Evolutionary conservation across 306 rosid genomes (phyloP), one percentile per base, ranked within the genome.

Genomic region (Mimosa bimucronata): DNA sequence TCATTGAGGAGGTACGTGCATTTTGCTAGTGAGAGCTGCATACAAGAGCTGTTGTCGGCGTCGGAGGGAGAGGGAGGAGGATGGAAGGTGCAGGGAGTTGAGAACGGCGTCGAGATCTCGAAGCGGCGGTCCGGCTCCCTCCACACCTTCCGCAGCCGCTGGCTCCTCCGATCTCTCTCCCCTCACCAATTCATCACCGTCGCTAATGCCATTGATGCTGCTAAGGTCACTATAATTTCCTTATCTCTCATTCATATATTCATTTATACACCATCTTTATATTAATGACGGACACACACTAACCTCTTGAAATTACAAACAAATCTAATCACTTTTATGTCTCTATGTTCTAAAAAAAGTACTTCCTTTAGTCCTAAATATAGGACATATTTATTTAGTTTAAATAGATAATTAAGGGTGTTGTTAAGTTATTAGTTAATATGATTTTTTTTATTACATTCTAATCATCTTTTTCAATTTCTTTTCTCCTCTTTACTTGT

Each of bases 151-250:
- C 93, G 93, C 18, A 93, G 97, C 84, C 94, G 98, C 19, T 86
- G 94, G 94, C 79, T 88, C 6, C 93, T 93, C 34, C 75, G 83
- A 78, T 91, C 98, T 28, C 86, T 91, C 46, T 87, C 98, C 7
- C 86, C 97, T 23, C 86, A 91, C 26, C 97, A 93, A 67, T 93
- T 93, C 87, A 87, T 91, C 48, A 88, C 92, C 12, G 94, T 93
- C 37, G 93, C 98, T 61, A 91, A 89, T 37, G 94, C 98, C 86
- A 91, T 93, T 48, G 98, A 93, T 74, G 97, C 98, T 78, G 98
- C 98, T 74, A 91, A 91, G 97, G 97, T 92, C 25, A 85, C 40
- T 65, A 6, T 50, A 18, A n/a, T 34, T 34, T 34, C 38, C 38
- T 34, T 61, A 1, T 0, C 28, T 21, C 31, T 21, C 5, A 4